These are phyloP conservation scores for Komagataella populi DNA, from an alignment of 805 yeast species.

Conservation along the genomic window DNA sequence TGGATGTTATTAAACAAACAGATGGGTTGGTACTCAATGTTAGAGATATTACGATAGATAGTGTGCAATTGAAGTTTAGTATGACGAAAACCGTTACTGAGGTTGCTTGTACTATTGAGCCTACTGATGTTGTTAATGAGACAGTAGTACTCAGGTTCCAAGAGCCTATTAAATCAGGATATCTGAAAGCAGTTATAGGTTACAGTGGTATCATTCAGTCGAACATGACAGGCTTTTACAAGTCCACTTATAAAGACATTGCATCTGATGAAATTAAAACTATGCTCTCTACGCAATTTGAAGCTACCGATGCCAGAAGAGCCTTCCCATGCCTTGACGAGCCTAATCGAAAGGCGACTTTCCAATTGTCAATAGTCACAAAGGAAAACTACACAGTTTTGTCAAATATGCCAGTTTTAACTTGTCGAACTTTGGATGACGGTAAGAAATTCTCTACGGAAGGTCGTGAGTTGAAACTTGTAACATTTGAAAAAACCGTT, in stretches of 20 bases:
- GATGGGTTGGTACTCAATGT: slow-evolving; percentile 33
- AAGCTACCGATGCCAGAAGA: slow-evolving; percentile 44
- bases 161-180: slow-evolving; percentile 14
- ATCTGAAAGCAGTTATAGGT: slow-evolving; percentile 15
- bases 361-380: slow-evolving; percentile 27
- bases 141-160: slow-evolving; percentile 43
- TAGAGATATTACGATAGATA: slow-evolving; percentile 23
- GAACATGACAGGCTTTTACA: slow-evolving; percentile 45
- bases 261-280: slow-evolving; percentile 19
- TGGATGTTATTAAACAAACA: slow-evolving; percentile 28
- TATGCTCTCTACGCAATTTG: slow-evolving; percentile 42
- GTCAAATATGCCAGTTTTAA: slow-evolving; percentile 31
- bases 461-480: slow-evolving; percentile 9
- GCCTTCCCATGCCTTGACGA: slow-evolving; percentile 49
- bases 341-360: slow-evolving; percentile 41
- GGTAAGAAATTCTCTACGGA: slow-evolving; percentile 11
- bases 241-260: slow-evolving; percentile 25
- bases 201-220: slow-evolving; percentile 33
- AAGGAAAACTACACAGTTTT: slow-evolving; percentile 22
- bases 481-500: slow-evolving; percentile 32
- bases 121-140: slow-evolving; percentile 23
- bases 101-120: slow-evolving; percentile 4
- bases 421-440: slow-evolving; percentile 8
- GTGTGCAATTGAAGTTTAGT: slow-evolving; percentile 9
- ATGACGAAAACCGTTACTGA: slow-evolving; percentile 15